These are phyloP conservation scores for Aspergillus quadrilineatus DNA, from an alignment of 2,329 filamentous ascomycete genomes.

Conservation along the genomic window DNA sequence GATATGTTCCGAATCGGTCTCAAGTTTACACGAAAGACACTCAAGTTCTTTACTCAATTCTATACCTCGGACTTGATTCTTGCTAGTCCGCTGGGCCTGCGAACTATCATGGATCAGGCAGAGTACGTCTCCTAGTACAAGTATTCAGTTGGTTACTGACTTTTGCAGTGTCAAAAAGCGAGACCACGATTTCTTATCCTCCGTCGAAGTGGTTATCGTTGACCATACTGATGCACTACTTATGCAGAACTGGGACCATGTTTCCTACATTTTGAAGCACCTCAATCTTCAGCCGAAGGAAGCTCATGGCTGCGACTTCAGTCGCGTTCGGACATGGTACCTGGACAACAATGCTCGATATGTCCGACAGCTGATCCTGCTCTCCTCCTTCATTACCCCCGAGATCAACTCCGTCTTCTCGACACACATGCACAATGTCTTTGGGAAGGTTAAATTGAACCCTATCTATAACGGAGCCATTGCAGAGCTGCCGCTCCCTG, in stretches of 20 bases:
- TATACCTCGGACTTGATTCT: conserved; percentile 96
- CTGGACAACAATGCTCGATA: conserved; percentile 79
- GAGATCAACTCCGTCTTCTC: conserved; percentile 80
- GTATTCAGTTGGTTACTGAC: background rate
- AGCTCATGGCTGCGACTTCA: conserved; percentile 89
- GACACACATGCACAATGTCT: conserved; percentile 73
- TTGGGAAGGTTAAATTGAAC: conserved; percentile 73
- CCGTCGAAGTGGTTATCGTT: conserved; percentile 84
- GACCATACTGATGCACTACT: conserved; percentile 91
- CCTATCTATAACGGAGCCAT: conserved; percentile 70
- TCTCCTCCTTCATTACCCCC: conserved; percentile 81
- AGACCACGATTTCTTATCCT: conserved; percentile 89
- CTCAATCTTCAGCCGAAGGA: conserved; percentile 88
- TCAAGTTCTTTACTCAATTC: conserved; percentile 93
- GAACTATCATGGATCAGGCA: conserved; percentile 81
- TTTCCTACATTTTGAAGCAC: conserved; percentile 87
- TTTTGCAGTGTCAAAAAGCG: conserved; percentile 57
- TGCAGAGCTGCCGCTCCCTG: conserved; percentile 61
- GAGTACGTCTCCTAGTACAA: conserved; percentile 50
- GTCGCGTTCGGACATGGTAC: conserved; percentile 85
- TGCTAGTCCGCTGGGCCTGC: conserved; percentile 83
- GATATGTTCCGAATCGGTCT: conserved; percentile 96
- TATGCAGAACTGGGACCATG: conserved; percentile 98
- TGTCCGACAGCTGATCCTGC: conserved; percentile 80
- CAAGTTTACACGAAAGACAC: conserved; percentile 93